Conservation (phyloP, 2,329 filamentous ascomycete species). For the Clarireedia hainanense region DNA sequence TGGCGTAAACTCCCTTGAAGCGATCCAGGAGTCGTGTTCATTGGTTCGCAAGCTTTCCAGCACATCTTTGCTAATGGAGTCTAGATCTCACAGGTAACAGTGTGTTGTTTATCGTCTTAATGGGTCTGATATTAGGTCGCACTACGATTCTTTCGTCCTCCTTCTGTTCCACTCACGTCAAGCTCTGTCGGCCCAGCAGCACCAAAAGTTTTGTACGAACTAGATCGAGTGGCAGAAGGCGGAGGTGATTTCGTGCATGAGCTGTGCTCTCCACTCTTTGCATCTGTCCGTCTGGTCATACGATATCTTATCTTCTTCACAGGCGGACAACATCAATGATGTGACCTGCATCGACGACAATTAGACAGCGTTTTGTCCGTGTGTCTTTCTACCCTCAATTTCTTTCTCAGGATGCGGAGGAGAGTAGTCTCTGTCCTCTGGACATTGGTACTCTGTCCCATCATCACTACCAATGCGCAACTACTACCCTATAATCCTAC, state of each 20-base stretch:
- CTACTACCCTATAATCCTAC: constrained; percentile 71
- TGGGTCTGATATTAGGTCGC: not conserved
- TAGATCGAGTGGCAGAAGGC: not conserved
- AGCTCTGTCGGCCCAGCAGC: not conserved
- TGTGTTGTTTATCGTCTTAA: constrained; percentile 3
- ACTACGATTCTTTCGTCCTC: not conserved
- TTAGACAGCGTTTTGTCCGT: constrained; percentile 7
- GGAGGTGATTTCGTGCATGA: constrained; percentile 9
- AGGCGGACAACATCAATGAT: constrained; percentile 12
- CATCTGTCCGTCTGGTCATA: not conserved
- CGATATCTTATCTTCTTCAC: not conserved
- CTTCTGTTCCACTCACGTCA: not conserved
- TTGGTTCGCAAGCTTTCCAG: not conserved
- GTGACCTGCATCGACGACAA: constrained; percentile 13
- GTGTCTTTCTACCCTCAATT: constrained; percentile 5
- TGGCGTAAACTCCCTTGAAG: not conserved
- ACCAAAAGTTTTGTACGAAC: not conserved
- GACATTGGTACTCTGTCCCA: constrained; percentile 11
- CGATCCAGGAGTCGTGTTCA: not conserved
- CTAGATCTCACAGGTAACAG: not conserved
- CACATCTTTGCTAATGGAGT: not conserved
- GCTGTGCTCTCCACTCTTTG: constrained; percentile 17
- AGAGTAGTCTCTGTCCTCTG: constrained; percentile 16
- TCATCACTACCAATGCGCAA: constrained; percentile 28
- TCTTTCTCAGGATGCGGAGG: constrained; percentile 19